A percentile compares a stretch with the other conserved stretches of the same genome.
Evolutionary conservation across 306 rosid genomes (phyloP).

Genomic region (Acacia confusa): DNA sequence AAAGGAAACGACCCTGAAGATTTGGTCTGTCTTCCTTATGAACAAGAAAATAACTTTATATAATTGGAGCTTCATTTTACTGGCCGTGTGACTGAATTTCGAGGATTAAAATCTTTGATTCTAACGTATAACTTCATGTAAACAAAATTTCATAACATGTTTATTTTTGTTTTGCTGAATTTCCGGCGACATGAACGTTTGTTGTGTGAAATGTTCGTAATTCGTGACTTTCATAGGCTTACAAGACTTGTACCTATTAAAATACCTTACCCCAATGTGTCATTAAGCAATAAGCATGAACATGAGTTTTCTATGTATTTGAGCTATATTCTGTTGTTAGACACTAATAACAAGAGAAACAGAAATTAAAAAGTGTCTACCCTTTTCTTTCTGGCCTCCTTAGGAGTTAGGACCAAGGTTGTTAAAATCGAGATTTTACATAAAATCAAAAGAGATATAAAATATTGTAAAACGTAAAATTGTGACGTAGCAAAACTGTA

Average conservation of each 20-base stretch:
- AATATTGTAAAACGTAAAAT: too few relatives aligned
- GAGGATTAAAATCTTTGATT: background rate
- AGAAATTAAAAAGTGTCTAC: background rate
- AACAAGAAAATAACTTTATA: background rate
- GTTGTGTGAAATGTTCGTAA: background rate
- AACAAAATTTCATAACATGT: background rate
- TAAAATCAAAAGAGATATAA: too few relatives aligned
- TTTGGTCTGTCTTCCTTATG: constrained; percentile 8
- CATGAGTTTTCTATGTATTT: background rate
- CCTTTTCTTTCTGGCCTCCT: background rate
- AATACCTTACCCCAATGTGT: background rate
- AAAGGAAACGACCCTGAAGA: background rate
- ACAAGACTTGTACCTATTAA: background rate
- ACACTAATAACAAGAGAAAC: background rate
- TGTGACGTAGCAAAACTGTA: too few relatives aligned
- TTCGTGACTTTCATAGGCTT: background rate
- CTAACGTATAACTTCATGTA: constrained; percentile 18
- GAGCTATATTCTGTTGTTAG: background rate
- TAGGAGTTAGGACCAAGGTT: too few relatives aligned
- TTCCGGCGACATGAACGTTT: background rate
- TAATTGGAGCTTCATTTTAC: background rate
- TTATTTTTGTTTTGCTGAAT: background rate
- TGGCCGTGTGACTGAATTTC: background rate
- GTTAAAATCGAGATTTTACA: too few relatives aligned
- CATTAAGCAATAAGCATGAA: background rate